phyloP scores from a whole-genome alignment of 169 alveolate species.

The Babesia bigemina region DNA sequence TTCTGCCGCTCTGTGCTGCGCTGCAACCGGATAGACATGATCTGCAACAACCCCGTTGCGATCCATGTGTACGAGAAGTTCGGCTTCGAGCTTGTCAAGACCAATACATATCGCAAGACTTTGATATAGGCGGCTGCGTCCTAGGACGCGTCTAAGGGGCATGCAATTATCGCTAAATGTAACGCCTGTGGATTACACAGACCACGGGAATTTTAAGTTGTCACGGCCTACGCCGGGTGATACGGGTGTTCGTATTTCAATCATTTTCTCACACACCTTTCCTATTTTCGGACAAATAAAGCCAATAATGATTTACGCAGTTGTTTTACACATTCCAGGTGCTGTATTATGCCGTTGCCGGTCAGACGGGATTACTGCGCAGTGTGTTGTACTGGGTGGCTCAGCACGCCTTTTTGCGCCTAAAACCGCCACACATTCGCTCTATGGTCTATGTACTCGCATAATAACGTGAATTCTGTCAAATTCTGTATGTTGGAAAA shows the following conservation, averaged over 20 bases:
- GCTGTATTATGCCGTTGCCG: background rate
- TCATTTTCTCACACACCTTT: too few species aligned
- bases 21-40: slow-evolving; percentile 75
- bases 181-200: background rate
- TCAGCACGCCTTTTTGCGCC: too few species aligned
- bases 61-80: slow-evolving; percentile 65
- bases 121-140: background rate
- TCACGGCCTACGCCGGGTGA: too few species aligned
- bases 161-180: background rate
- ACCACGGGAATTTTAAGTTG: too few species aligned
- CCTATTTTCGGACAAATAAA: too few species aligned
- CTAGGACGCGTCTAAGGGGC: background rate
- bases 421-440: too few species aligned
- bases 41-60: slow-evolving; percentile 74
- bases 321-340: background rate
- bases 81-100: slow-evolving; percentile 64
- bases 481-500: too few species aligned
- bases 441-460: too few species aligned
- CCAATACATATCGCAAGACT: slow-evolving; percentile 64
- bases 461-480: too few species aligned
- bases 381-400: too few species aligned
- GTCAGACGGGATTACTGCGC: too few species aligned
- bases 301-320: background rate
- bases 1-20: slow-evolving; percentile 61
- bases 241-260: too few species aligned